These are phyloP conservation scores for Solanum microdontum DNA, from an alignment of 257 asterid genomes.

Conservation along the genomic window DNA sequence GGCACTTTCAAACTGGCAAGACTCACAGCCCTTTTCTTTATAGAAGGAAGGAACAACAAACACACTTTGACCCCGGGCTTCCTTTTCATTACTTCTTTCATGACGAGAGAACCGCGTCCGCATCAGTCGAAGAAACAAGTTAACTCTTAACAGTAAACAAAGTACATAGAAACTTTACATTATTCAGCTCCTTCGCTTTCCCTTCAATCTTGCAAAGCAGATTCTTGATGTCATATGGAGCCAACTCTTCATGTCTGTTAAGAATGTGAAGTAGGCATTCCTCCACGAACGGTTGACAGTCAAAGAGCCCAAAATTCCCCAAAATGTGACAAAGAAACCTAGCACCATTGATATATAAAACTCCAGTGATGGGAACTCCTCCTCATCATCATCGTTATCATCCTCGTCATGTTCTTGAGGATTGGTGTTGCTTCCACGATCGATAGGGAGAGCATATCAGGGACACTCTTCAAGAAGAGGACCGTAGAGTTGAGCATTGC, in stretches of 20 bases:
- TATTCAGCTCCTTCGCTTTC: neutral
- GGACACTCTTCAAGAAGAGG: neutral
- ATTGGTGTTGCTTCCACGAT: neutral
- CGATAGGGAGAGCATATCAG: neutral
- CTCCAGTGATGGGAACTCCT: neutral
- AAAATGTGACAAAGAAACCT: neutral
- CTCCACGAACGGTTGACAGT: neutral
- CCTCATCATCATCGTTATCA: too few relatives aligned
- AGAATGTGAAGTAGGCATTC: neutral
- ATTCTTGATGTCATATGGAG: neutral
- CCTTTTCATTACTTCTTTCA: too few relatives aligned
- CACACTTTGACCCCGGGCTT: too few relatives aligned
- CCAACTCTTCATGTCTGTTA: neutral
- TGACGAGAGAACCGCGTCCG: too few relatives aligned
- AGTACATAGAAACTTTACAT: neutral
- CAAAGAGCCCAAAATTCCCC: neutral
- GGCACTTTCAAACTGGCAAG: too few relatives aligned
- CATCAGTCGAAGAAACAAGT: neutral
- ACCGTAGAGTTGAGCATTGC: conserved; percentile 16
- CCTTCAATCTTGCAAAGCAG: neutral
- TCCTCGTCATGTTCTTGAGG: neutral
- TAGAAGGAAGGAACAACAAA: accelerated
- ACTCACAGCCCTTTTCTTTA: too few relatives aligned
- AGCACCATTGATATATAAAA: neutral
- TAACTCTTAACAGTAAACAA: neutral